phyloP scores from a whole-genome alignment of 257 asterid species.

The Ballota nigra region DNA sequence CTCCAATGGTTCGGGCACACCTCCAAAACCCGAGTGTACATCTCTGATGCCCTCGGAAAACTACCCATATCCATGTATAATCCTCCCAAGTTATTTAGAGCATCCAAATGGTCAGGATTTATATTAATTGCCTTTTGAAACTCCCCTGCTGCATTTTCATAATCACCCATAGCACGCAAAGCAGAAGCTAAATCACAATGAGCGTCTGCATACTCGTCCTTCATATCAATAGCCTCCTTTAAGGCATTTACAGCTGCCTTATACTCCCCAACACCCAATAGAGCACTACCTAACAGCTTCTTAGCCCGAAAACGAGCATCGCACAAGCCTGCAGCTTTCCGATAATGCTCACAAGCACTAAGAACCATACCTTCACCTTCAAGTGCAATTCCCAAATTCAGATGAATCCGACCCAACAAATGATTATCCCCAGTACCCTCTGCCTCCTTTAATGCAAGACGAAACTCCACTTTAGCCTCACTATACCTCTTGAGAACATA shows the following conservation, averaged over 20 bases:
- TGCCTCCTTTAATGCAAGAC: constrained; percentile 88
- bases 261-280: constrained; percentile 95
- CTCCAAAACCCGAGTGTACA: constrained; percentile 88
- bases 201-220: constrained; percentile 93
- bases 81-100: constrained; percentile 90
- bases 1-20: constrained; percentile 99
- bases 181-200: constrained; percentile 99
- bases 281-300: constrained; percentile 96
- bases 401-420: constrained; percentile 95
- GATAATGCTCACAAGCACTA: constrained; percentile 97
- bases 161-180: constrained; percentile 91
- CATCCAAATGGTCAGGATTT: constrained; percentile 95
- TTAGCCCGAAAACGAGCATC: constrained; percentile 95
- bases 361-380: constrained; percentile 99
- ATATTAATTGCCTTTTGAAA: constrained; percentile 97
- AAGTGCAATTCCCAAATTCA: constrained; percentile 87
- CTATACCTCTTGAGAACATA: constrained; percentile 70
- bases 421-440: constrained; percentile 96
- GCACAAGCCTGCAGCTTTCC: constrained; percentile 96
- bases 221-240: constrained; percentile 94
- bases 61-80: constrained; percentile 99
- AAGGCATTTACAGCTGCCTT: constrained; percentile 99
- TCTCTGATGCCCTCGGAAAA: constrained; percentile 95
- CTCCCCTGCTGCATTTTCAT: constrained; percentile 95
- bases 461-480: constrained; percentile 84